Evolutionary conservation across 2,329 filamentous ascomycete species (phyloP).

Genomic region (Scolecobasidium constrictum): DNA sequence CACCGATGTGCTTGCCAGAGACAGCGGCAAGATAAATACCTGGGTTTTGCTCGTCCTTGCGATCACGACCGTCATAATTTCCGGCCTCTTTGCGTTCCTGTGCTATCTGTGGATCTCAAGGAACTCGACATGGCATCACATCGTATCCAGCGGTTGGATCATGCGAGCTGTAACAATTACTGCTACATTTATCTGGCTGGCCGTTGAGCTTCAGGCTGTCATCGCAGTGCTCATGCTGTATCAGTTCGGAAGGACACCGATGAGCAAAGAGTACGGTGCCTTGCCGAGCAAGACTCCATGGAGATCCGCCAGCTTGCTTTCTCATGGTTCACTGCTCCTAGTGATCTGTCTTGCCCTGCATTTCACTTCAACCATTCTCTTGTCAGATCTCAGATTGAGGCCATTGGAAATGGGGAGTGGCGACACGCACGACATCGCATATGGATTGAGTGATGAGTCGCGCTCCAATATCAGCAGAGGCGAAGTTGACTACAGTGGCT

Average conservation of each 20-base stretch:
- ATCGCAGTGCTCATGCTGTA: not conserved
- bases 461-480: not conserved
- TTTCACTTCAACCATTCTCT: not conserved
- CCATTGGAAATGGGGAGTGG: not conserved
- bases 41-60: not conserved
- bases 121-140: not conserved
- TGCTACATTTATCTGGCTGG: not conserved
- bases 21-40: not conserved
- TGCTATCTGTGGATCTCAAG: not conserved
- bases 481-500: not conserved
- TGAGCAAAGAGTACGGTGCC: not conserved
- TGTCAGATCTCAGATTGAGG: not conserved
- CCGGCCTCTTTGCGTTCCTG: not conserved
- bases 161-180: not conserved
- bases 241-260: not conserved
- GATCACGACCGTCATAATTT: not conserved
- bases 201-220: not conserved
- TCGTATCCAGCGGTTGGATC: not conserved
- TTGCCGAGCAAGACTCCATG: not conserved
- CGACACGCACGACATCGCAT: not conserved
- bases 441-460: not conserved
- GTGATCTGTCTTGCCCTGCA: not conserved
- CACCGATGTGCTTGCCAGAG: not conserved
- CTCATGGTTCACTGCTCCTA: no score
- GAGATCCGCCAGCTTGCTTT: not conserved